Conservation (phyloP, 345 rosid genomes). For the Boechera divaricarpa region DNA sequence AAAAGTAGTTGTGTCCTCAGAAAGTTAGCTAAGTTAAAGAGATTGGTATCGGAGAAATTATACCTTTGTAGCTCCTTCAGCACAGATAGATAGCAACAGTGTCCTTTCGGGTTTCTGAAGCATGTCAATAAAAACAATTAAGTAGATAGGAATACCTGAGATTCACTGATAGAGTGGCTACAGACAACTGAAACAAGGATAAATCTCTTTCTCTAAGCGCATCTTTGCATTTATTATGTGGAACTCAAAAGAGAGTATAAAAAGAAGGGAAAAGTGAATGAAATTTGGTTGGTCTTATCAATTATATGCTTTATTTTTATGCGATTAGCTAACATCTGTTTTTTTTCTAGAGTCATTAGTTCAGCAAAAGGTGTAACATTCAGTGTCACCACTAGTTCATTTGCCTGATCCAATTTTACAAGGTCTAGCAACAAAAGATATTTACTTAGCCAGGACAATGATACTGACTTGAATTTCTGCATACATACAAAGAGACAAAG, state of each 20-base stretch:
- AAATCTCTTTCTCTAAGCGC: background rate
- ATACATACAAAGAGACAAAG: background rate
- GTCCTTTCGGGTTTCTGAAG: conserved; percentile 89
- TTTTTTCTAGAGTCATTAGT: background rate
- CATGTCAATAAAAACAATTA: conserved; percentile 32
- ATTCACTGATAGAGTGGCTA: conserved; percentile 14
- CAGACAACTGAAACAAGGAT: conserved; percentile 27
- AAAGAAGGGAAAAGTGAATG: conserved; percentile 7
- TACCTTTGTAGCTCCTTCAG: conserved; percentile 96
- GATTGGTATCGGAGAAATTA: conserved; percentile 20
- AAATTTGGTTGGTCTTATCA: conserved; percentile 9
- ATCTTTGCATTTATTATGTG: conserved; percentile 25
- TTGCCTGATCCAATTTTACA: conserved; percentile 15
- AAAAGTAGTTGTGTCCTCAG: conserved; percentile 21
- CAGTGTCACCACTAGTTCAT: conserved; percentile 21
- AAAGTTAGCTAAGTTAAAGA: conserved; percentile 7
- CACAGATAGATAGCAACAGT: conserved; percentile 64
- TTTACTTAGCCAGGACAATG: conserved; percentile 23
- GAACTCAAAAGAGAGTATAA: background rate
- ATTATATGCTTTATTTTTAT: conserved; percentile 20
- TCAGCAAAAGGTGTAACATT: conserved; percentile 9
- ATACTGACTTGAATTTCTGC: conserved; percentile 3
- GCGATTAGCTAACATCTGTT: conserved; percentile 6
- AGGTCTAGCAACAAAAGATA: conserved; percentile 15
- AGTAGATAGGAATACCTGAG: conserved; percentile 5